A percentile compares a stretch with the other conserved stretches of the same genome.
Evolutionary conservation across 2,329 filamentous ascomycete species (phyloP).

Genomic region (Magnaporthiopsis incrustans): DNA sequence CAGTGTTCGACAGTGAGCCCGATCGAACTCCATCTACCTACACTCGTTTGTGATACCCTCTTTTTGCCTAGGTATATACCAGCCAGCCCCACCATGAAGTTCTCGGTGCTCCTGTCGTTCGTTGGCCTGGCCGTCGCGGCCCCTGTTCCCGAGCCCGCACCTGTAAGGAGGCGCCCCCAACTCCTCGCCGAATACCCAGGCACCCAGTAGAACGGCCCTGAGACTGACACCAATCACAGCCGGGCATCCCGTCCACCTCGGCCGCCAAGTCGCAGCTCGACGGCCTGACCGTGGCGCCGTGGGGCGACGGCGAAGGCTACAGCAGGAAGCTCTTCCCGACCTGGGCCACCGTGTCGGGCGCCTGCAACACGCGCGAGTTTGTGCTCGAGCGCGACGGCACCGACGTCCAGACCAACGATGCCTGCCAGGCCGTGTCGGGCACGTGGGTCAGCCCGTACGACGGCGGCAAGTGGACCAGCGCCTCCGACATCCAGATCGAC

Average conservation of each 20-base stretch:
- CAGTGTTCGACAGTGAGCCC: not conserved
- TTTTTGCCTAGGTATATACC: not conserved
- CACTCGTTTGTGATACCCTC: not conserved
- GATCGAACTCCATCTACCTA: not conserved
- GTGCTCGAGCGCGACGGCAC: slow-evolving; percentile 69
- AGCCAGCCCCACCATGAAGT: not conserved
- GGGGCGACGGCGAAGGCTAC: slow-evolving; percentile 50
- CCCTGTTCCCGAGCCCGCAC: not conserved
- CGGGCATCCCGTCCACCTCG: slow-evolving; percentile 54
- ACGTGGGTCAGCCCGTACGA: slow-evolving; percentile 68
- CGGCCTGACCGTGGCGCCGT: slow-evolving; percentile 47
- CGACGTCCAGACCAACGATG: slow-evolving; percentile 46
- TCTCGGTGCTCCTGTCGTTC: not conserved
- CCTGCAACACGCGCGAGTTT: slow-evolving; percentile 64
- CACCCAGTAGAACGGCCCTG: too few relatives aligned
- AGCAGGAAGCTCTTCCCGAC: slow-evolving; percentile 61
- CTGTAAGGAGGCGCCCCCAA: not conserved
- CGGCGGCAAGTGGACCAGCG: slow-evolving; percentile 58
- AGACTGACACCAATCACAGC: slow-evolving; percentile 23
- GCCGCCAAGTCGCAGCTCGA: slow-evolving; percentile 51
- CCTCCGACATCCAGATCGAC: slow-evolving; percentile 71
- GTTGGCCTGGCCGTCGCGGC: not conserved
- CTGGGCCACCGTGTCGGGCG: slow-evolving; percentile 58
- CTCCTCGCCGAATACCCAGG: not conserved
- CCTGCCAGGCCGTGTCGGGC: slow-evolving; percentile 58